Evolutionary conservation across 306 rosid genomes (phyloP), one percentile per base, ranked within the genome.

Genomic region (Mimosa bimucronata): DNA sequence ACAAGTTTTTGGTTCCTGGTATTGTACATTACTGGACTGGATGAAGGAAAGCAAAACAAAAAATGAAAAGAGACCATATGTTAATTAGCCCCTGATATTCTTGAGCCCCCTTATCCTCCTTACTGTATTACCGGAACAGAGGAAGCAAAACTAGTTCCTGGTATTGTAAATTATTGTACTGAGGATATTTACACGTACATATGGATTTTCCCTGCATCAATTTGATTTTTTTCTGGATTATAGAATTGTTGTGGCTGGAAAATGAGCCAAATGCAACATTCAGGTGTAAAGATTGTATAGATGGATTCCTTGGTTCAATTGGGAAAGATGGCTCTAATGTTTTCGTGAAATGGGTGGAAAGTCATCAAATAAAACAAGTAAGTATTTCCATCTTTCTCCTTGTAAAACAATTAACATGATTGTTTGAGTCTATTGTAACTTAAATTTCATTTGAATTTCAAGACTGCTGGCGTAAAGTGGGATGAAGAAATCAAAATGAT

Each of bases 101-200:
- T 94, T 0, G 98, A 95, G 74, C 88, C 75, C 57, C 98, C 98
- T 40, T 95, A 89, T 90, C 98, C 98, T 77, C 88, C 91, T 40
- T 97, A 95, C 80, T 95, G 98, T 74, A 82, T 95, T 79, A 77
- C 75, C 29, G 98, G 98, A 74, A 83, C 97, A 9, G 84, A 91
- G 37, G 98, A 95, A 84, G 71, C 86, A 48, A 88, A 90, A 10
- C 86, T 92, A 26, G 93, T 95, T 84, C 90, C 98, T 55, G 97
- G 98, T 95, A 85, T 46, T 81, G 61, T 9, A 6, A 29, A 10
- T 25, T 76, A 34, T 13, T 67, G 65, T 44, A 38, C 5, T 38
- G 45, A 66, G n/a, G 70, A 46, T 58, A 50, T n/a, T 28, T 69
- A 65, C 58, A 64, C 29, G 29, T 52, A 58, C 57, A 62, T 21